Evolutionary conservation across 192 early-diverging fungal species (phyloP).

Genomic region (Backusella australiensis): DNA sequence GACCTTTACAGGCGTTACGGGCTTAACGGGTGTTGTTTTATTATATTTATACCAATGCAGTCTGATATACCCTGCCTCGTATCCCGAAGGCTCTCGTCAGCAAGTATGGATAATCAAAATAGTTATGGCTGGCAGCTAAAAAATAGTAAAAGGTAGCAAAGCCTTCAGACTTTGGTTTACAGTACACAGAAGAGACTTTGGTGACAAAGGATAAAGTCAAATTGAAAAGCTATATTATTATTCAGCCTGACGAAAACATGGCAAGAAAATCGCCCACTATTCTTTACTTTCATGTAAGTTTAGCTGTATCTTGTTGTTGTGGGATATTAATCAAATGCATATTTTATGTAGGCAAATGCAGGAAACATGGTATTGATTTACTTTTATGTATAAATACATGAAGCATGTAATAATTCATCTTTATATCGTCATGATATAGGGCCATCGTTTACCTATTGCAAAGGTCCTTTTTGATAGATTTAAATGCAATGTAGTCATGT

Average conservation of each 20-base stretch:
- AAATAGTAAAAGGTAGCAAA: conserved; percentile 52
- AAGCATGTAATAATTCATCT: background rate
- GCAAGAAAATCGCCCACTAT: conserved; percentile 68
- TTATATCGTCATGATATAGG: conserved; percentile 38
- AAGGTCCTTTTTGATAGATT: conserved; percentile 62
- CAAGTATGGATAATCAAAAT: conserved; percentile 27
- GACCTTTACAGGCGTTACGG: conserved; percentile 41
- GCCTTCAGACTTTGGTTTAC: conserved; percentile 67
- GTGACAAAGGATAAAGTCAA: conserved; percentile 79
- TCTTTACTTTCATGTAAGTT: conserved; percentile 79
- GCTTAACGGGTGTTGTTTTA: conserved; percentile 42
- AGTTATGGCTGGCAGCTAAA: background rate
- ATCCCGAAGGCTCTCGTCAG: conserved; percentile 53
- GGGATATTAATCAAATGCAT: background rate
- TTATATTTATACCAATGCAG: conserved; percentile 74
- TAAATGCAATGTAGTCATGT: conserved; percentile 89
- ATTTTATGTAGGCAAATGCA: conserved; percentile 74
- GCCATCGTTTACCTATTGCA: conserved; percentile 93
- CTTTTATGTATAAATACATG: background rate
- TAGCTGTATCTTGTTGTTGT: background rate
- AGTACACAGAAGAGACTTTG: conserved; percentile 65
- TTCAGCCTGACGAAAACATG: conserved; percentile 49
- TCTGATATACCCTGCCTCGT: conserved; percentile 74
- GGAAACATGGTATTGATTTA: conserved; percentile 80
- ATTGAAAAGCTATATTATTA: conserved; percentile 79